phyloP scores from a whole-genome alignment of 2,329 filamentous ascomycete species.

The Chrysosporium keratinophilum region DNA sequence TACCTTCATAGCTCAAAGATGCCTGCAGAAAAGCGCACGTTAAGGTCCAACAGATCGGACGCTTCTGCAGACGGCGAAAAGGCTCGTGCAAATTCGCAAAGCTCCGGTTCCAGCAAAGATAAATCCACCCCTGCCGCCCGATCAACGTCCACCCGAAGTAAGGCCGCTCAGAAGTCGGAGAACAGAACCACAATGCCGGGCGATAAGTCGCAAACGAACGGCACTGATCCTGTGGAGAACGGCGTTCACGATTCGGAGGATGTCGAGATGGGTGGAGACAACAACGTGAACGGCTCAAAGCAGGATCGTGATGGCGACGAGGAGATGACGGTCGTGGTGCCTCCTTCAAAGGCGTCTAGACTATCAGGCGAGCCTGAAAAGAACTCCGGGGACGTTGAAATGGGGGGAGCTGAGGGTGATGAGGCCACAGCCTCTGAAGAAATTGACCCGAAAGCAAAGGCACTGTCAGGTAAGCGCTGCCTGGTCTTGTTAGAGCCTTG shows the following conservation, averaged over 20 bases:
- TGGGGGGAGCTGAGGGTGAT: constrained; percentile 41
- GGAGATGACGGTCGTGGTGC: constrained; percentile 73
- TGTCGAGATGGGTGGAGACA: constrained; percentile 60
- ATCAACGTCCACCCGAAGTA: constrained; percentile 18
- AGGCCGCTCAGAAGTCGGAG: constrained; percentile 19
- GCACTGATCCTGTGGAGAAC: constrained; percentile 60
- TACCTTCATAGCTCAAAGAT: constrained; percentile 28
- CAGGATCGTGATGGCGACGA: constrained; percentile 62
- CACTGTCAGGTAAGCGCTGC: constrained; percentile 36
- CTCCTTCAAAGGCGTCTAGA: constrained; percentile 57
- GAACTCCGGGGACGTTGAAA: constrained; percentile 55
- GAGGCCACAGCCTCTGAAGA: constrained; percentile 37
- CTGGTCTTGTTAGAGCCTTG: neutral
- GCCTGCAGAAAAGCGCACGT: constrained; percentile 38
- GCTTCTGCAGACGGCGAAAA: constrained; percentile 40
- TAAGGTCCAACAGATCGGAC: constrained; percentile 40
- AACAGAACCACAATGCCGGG: constrained; percentile 50
- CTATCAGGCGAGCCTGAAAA: constrained; percentile 49
- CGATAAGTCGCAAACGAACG: constrained; percentile 58
- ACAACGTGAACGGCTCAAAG: constrained; percentile 42
- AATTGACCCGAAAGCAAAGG: constrained; percentile 41
- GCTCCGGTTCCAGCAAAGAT: constrained; percentile 35
- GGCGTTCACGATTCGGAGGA: constrained; percentile 56
- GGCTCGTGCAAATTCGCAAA: constrained; percentile 35
- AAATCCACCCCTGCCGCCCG: constrained; percentile 34